Percentiles rank a stretch among this genome's conserved stretches.
Evolutionary conservation across 345 rosid species (phyloP).

Genomic region (Heritiera littoralis): DNA sequence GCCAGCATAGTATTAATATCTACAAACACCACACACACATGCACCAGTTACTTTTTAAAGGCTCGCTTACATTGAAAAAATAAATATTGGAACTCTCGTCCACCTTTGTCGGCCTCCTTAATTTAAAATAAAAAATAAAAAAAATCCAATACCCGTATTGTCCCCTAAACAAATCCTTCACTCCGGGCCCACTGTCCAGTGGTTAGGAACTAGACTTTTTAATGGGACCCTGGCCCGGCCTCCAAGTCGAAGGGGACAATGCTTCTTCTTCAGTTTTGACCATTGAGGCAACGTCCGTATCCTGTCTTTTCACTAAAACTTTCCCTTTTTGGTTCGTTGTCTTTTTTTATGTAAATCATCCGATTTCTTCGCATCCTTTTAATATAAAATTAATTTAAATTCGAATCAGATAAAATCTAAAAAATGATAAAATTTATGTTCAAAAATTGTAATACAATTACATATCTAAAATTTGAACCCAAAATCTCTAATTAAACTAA

Average conservation of each 20-base stretch:
- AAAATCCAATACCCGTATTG: too few relatives aligned
- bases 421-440: too few relatives aligned
- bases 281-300: neutral
- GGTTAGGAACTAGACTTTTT: neutral
- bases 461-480: too few relatives aligned
- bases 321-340: neutral
- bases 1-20: neutral
- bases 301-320: conserved; percentile 19
- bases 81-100: conserved; percentile 35
- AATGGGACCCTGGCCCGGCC: too few relatives aligned
- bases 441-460: too few relatives aligned
- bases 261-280: conserved; percentile 5
- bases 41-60: neutral
- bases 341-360: too few relatives aligned
- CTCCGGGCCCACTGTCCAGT: neutral
- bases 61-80: neutral
- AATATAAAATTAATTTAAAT: too few relatives aligned
- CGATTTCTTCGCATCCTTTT: too few relatives aligned
- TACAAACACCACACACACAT: neutral
- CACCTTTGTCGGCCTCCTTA: conserved; percentile 36
- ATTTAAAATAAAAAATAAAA: too few relatives aligned
- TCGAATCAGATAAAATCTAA: too few relatives aligned
- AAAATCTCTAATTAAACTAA: too few relatives aligned
- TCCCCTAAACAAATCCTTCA: too few relatives aligned
- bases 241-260: neutral